Percentiles rank a stretch among this genome's conserved stretches.
phyloP scores from a whole-genome alignment of 805 yeast species.

The Gaillardinia entomophila region DNA sequence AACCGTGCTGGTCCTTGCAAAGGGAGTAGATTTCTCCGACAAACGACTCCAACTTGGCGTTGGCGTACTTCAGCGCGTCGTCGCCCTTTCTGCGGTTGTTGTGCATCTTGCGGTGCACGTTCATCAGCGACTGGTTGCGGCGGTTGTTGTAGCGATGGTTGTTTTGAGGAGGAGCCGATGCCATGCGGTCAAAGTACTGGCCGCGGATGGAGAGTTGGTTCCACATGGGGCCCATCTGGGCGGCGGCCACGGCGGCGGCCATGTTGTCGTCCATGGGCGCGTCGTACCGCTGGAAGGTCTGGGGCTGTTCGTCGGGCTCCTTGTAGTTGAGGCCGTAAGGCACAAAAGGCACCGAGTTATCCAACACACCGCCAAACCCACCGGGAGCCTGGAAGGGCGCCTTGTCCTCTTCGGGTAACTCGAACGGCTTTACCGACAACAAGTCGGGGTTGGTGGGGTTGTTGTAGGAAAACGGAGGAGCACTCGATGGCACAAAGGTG shows the following conservation, averaged over 20 bases:
- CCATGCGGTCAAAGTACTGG: not conserved
- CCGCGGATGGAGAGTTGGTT: conserved; percentile 6
- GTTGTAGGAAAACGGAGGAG: conserved; percentile 28
- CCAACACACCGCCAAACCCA: conserved; percentile 16
- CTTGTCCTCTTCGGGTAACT: conserved; percentile 11
- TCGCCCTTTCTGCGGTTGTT: conserved; percentile 44
- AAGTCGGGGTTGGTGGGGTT: conserved; percentile 1
- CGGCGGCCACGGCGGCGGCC: conserved; percentile 3
- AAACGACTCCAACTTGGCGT: conserved; percentile 64
- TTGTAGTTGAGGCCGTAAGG: not conserved
- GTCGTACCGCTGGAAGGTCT: conserved; percentile 1
- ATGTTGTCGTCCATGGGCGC: conserved; percentile 1
- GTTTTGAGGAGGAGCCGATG: not conserved
- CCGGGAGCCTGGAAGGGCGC: not conserved
- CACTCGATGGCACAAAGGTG: conserved; percentile 27
- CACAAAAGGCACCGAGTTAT: conserved; percentile 2
- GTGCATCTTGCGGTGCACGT: conserved; percentile 40
- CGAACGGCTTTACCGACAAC: conserved; percentile 10
- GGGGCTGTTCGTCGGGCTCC: conserved; percentile 9
- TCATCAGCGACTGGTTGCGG: conserved; percentile 16
- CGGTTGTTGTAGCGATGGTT: conserved; percentile 2
- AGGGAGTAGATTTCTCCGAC: conserved; percentile 68
- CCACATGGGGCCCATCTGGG: conserved; percentile 10
- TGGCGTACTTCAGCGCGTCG: conserved; percentile 64
- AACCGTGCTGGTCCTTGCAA: conserved; percentile 96